Evolutionary conservation across 164 flowering plant species (phyloP).

Genomic region (Chimonanthus salicifolius): DNA sequence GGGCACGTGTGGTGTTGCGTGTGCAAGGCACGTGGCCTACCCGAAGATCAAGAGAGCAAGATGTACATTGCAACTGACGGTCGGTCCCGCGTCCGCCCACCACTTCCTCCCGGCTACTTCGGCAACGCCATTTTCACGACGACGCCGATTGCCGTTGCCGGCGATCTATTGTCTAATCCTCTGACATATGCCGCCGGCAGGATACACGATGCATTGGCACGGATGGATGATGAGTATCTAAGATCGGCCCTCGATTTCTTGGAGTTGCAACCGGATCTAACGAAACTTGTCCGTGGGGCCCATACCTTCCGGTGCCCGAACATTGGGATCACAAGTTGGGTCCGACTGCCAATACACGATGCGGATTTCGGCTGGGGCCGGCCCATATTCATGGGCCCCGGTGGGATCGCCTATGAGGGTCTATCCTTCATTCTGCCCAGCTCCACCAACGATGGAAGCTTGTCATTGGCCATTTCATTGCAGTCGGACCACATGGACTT

Average conservation of each 20-base stretch:
- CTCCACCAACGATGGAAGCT: constrained; percentile 33
- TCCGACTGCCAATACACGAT: constrained; percentile 20
- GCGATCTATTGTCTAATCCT: constrained; percentile 20
- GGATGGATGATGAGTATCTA: constrained; percentile 10
- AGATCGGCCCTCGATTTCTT: constrained; percentile 64
- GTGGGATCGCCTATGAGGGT: constrained; percentile 27
- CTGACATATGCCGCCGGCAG: constrained; percentile 30
- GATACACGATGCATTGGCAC: constrained; percentile 42
- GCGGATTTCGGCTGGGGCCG: constrained; percentile 52
- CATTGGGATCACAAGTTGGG: constrained; percentile 25
- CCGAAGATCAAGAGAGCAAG: constrained; percentile 14
- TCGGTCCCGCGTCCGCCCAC: constrained; percentile 21
- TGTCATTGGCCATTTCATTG: constrained; percentile 26
- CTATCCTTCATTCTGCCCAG: constrained; percentile 29
- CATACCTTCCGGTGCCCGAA: constrained; percentile 41
- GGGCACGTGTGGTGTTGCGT: constrained; percentile 39
- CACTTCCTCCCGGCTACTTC: constrained; percentile 21
- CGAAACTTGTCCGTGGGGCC: constrained; percentile 48
- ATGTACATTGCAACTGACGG: constrained; percentile 15
- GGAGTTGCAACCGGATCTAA: constrained; percentile 52
- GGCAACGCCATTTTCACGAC: constrained; percentile 24
- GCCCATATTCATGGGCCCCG: constrained; percentile 41
- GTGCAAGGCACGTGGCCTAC: constrained; percentile 22
- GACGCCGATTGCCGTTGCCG: constrained; percentile 2
- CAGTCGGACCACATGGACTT: constrained; percentile 30